phyloP scores from a whole-genome alignment of 1,139 yeast species.

The Magnusiomyces sp. region DNA sequence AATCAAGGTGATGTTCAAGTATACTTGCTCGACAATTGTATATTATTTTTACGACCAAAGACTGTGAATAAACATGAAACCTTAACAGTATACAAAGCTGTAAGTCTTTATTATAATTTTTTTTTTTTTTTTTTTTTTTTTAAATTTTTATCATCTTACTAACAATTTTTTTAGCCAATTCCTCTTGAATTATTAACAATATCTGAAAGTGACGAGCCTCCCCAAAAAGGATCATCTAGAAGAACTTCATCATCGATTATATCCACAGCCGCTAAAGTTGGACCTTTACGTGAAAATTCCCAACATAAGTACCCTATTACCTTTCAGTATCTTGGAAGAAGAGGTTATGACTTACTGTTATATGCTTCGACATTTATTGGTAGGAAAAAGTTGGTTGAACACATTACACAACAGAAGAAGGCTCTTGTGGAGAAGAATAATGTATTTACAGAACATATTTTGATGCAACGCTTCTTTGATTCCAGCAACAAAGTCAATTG shows the following conservation, averaged over 20 bases:
- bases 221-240: constrained; percentile 39
- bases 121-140: background rate
- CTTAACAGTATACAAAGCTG: constrained; percentile 71
- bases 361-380: constrained; percentile 59
- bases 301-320: constrained; percentile 40
- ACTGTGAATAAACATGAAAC: constrained; percentile 85
- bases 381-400: constrained; percentile 74
- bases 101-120: constrained; percentile 3
- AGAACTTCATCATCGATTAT: constrained; percentile 38
- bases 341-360: constrained; percentile 59
- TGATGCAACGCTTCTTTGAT: constrained; percentile 63
- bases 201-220: constrained; percentile 71
- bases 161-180: constrained; percentile 44
- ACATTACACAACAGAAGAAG: constrained; percentile 70
- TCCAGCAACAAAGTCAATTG: constrained; percentile 75
- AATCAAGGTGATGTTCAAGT: constrained; percentile 63
- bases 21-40: constrained; percentile 80
- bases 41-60: constrained; percentile 79
- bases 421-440: constrained; percentile 64
- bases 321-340: constrained; percentile 49
- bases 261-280: constrained; percentile 23
- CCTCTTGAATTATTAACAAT: constrained; percentile 76
- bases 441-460: constrained; percentile 62
- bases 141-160: background rate
- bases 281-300: constrained; percentile 20